phyloP scores from a whole-genome alignment of 805 yeast species.

The Pichia exigua region DNA sequence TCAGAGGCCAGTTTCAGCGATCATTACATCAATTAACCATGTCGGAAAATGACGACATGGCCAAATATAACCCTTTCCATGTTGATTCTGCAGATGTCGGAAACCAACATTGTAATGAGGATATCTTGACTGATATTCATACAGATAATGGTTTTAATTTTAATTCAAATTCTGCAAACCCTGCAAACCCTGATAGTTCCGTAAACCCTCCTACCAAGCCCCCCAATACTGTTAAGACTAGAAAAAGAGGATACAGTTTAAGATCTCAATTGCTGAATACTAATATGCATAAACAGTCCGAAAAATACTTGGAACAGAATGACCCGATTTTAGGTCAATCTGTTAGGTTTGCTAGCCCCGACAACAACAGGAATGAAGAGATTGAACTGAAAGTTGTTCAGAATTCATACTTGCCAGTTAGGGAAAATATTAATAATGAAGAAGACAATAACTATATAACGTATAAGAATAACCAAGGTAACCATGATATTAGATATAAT shows the following conservation, averaged over 20 bases:
- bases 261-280: constrained; percentile 58
- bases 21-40: not conserved
- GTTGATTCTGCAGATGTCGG: not conserved
- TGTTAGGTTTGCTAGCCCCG: not conserved
- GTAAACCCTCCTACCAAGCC: constrained; percentile 8
- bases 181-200: not conserved
- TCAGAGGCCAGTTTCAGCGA: not conserved
- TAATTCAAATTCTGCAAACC: not conserved
- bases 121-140: not conserved
- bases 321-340: constrained; percentile 1
- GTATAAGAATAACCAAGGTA: not conserved
- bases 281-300: constrained; percentile 22
- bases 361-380: constrained; percentile 13
- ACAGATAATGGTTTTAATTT: not conserved
- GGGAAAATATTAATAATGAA: constrained; percentile 3
- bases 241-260: constrained; percentile 59
- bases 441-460: not conserved
- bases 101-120: not conserved
- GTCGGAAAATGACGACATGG: not conserved
- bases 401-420: constrained; percentile 21
- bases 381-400: constrained; percentile 29
- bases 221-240: constrained; percentile 26
- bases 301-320: constrained; percentile 6
- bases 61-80: constrained; percentile 5
- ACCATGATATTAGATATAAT: constrained; percentile 1